Base-by-base conservation (phyloP, 2,329 filamentous ascomycete genomes). In the Ciborinia camelliae region DNA sequence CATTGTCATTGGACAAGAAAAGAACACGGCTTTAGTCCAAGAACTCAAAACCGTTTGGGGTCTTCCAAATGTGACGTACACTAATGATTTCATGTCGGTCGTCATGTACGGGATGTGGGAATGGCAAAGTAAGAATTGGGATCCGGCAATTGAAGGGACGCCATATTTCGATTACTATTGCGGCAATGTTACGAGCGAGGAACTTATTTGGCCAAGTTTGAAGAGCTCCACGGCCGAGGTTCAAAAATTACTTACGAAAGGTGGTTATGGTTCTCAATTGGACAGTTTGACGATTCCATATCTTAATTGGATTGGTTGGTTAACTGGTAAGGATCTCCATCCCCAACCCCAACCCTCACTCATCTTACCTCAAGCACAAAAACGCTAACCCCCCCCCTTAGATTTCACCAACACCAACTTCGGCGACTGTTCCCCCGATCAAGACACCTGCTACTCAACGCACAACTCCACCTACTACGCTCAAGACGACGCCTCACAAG, bases 221-320 rank as follows among this genome's bases (percentile, higher is more conserved):
- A 78, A 81, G 35, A 82, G 82, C 10, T 80, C 98, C 35, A 88
- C 87, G 66, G 88, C 90, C 69, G 87, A 90, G 0, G 82, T 81
- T 5, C 68, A 78, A 26, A 72, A 77, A 6, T 71, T 86, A 12
- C 77, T 85, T 51, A 70, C 73, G 9, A 77, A 78, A 50, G 81
- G 80, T 23, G 83, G 82, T 7, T 83, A 83, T 68, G 72, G 71
- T 9, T 76, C 77, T 39, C 74, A 79, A 64, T 72, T 76, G 26
- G 68, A 72, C 0, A 73, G 69, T 1, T 75, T 85, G 3, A 78
- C 81, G n/a, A 82, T 79, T 23, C 78, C 79, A 5, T 75, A 86
- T 48, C 75, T 87, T 3, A 88, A 88, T 69, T 82, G 78, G 67
- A 83, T 86, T 59, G 82, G 81, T 18, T 87, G 81, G 75, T 74